Evolutionary conservation across 2,329 filamentous ascomycete genomes (phyloP).

Genomic region (Exophiala bonariae): DNA sequence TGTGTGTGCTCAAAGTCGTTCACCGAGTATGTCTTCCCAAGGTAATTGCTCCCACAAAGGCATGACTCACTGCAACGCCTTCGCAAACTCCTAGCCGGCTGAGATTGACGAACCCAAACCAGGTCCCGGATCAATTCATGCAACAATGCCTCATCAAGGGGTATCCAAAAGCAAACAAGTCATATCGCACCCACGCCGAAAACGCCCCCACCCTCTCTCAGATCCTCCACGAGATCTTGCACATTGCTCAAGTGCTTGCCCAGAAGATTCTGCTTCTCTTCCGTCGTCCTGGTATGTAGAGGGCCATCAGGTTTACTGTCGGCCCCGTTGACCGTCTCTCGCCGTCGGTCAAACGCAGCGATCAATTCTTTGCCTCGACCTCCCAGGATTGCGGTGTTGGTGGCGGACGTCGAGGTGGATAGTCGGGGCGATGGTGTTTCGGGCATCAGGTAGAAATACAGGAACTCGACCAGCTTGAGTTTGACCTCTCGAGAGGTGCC

Average conservation of each 20-base stretch:
- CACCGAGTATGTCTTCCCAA: no score
- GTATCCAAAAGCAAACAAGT: slow-evolving; percentile 1
- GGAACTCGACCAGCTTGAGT: slow-evolving; percentile 91
- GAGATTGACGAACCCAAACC: neutral
- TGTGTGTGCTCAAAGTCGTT: no score
- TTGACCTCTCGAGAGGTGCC: slow-evolving; percentile 86
- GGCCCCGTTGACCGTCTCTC: slow-evolving; percentile 29
- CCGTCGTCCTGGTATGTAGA: slow-evolving; percentile 61
- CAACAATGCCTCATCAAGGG: neutral
- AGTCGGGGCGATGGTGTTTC: slow-evolving; percentile 58
- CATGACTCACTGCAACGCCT: no score
- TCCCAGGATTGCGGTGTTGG: slow-evolving; percentile 45
- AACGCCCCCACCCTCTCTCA: slow-evolving; percentile 58
- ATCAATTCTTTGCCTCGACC: slow-evolving; percentile 69
- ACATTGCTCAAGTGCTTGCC: slow-evolving; percentile 78
- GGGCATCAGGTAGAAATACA: slow-evolving; percentile 98
- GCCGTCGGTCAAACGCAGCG: slow-evolving; percentile 50
- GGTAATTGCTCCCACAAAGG: no score
- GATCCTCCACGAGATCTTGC: slow-evolving; percentile 79
- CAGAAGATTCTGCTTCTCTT: slow-evolving; percentile 79
- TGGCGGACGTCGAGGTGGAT: slow-evolving; percentile 38
- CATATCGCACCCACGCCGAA: slow-evolving; percentile 20
- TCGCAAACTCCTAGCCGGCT: neutral
- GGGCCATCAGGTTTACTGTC: slow-evolving; percentile 11
- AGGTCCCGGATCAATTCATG: neutral